Conservation (phyloP, 345 rosid species). For the Syzygium aqueum region DNA sequence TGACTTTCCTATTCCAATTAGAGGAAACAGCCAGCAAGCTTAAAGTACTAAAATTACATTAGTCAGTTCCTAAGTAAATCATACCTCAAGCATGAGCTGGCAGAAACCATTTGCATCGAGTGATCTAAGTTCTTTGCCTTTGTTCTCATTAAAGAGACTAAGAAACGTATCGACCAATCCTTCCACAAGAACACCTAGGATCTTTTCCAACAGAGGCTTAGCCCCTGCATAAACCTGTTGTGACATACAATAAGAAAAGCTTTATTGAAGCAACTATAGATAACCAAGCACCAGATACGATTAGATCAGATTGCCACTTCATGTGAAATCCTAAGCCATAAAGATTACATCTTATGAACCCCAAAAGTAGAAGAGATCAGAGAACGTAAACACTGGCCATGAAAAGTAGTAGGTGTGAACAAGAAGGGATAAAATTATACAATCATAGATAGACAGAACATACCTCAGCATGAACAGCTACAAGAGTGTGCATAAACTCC, state of each 20-base stretch:
- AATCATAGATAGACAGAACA: not conserved
- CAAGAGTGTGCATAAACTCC: conserved; percentile 82
- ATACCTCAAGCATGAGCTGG: conserved; percentile 97
- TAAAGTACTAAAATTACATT: not conserved
- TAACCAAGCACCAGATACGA: not conserved
- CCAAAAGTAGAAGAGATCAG: not conserved
- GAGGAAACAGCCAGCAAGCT: not conserved
- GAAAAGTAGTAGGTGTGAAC: not conserved
- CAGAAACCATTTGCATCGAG: conserved; percentile 95
- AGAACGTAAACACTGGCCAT: not conserved
- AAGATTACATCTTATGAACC: not conserved
- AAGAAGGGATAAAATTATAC: not conserved
- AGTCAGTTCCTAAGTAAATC: not conserved
- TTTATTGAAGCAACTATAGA: not conserved
- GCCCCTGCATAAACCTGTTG: conserved; percentile 88
- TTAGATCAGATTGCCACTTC: not conserved
- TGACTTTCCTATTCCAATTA: not conserved
- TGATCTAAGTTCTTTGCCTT: conserved; percentile 48
- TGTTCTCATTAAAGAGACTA: conserved; percentile 69
- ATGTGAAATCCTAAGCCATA: not conserved
- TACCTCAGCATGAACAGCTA: conserved; percentile 97
- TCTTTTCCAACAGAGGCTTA: conserved; percentile 87
- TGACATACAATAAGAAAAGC: not conserved
- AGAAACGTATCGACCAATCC: conserved; percentile 90
- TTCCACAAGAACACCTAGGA: conserved; percentile 88